Percentiles rank a stretch among this genome's conserved stretches.
Conservation (phyloP, 192 early-diverging fungal species). For the Mortierella alpina region DNA sequence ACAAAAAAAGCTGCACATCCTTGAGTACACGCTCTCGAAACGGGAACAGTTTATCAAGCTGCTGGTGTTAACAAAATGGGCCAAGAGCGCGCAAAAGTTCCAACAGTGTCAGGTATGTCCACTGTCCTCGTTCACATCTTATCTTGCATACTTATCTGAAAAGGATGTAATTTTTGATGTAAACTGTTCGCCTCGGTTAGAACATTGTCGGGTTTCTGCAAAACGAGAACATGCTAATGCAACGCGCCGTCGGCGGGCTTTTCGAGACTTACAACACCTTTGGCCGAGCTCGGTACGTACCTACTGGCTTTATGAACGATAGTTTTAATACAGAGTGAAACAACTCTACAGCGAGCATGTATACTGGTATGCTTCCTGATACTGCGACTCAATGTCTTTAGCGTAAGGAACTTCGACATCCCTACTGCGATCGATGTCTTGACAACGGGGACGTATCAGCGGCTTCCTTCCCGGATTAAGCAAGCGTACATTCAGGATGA, state of each 20-base stretch:
- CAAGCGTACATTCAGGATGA: conserved; percentile 67
- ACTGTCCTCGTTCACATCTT: too few species aligned
- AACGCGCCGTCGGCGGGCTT: conserved; percentile 68
- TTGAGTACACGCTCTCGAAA: conserved; percentile 72
- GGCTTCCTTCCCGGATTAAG: conserved; percentile 81
- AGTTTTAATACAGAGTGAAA: conserved; percentile 49
- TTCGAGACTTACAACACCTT: conserved; percentile 62
- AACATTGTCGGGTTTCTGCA: conserved; percentile 72
- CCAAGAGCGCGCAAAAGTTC: conserved; percentile 71
- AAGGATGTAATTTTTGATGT: too few species aligned
- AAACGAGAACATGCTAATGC: conserved; percentile 69
- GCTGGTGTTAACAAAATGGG: conserved; percentile 82
- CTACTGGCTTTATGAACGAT: conserved; percentile 6
- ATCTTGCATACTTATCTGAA: too few species aligned
- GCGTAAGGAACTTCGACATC: conserved; percentile 86
- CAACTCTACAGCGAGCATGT: conserved; percentile 55
- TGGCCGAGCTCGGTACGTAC: conserved; percentile 59
- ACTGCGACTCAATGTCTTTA: conserved; percentile 16
- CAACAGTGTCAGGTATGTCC: conserved; percentile 75
- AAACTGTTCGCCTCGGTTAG: neutral
- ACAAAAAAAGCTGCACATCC: conserved; percentile 68
- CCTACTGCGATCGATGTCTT: conserved; percentile 87
- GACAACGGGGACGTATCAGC: conserved; percentile 84
- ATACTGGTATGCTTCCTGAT: conserved; percentile 20
- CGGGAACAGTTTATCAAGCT: conserved; percentile 77